Evolutionary conservation across 306 rosid species (phyloP), one percentile per base, ranked within the genome.

Genomic region (Senna tora): DNA sequence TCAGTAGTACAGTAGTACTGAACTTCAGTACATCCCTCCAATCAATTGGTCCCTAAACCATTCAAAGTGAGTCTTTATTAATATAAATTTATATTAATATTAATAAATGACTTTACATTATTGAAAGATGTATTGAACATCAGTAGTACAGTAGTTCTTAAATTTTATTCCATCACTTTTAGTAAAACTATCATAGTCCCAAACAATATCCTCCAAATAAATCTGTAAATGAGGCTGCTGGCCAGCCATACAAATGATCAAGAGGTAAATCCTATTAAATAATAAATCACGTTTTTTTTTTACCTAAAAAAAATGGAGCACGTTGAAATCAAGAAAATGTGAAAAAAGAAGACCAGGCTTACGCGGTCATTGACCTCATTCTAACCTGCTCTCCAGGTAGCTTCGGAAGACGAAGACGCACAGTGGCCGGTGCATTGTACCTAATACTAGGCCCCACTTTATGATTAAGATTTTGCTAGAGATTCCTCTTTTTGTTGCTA

Each of bases 341-440:
- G 30, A 21, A 53, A 21, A 53, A 12, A 4, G 7, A 7, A 17
- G 5, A 19, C 16, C 49, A 17, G 32, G 4, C n/a, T 17, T 17
- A 17, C 67, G 67, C 67, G 67, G 25, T 36, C 9, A 5, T 17
- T 61, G 47, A 38, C 32, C 49, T 61, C 32, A 13, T n/a, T 47
- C 2, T 47, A 2, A 47, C 53, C 53, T 15, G 53, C 53, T n/a
- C 32, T 60, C 12, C 65, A 0, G 19, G 22, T 34, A 0, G 65
- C 22, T 7, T 15, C 25, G 46, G 0, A 34, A 12, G 2, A 17
- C 28, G 30, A 61, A 38, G 49, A 17, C 47, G 15, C 67, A 55
- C 34, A 12, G 19, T 5, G 38, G 62, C 1, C 17, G 63, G 63
- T 14, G 62, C 61, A 25, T 25, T 25, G n/a, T 36, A 11, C 17